Evolutionary conservation across 2,329 filamentous ascomycete species (phyloP).

Genomic region (Sordariomycetes sp.): DNA sequence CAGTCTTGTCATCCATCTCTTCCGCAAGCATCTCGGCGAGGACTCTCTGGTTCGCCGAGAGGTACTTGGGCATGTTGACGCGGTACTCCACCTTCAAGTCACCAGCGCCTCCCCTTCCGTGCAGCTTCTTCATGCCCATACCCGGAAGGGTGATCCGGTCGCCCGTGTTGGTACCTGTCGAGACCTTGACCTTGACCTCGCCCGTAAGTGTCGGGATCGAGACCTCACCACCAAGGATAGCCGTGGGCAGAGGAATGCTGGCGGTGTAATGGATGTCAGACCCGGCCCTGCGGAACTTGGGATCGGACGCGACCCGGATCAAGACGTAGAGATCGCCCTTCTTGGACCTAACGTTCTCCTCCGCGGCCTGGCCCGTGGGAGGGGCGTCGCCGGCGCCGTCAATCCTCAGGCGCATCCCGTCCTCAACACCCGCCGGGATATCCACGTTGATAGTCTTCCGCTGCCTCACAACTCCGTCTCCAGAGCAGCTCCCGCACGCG

Average conservation of each 20-base stretch:
- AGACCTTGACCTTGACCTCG: constrained; percentile 79
- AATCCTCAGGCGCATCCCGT: constrained; percentile 84
- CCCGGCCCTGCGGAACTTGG: constrained; percentile 77
- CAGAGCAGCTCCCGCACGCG: constrained; percentile 68
- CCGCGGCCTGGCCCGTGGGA: constrained; percentile 55
- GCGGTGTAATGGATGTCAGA: constrained; percentile 90
- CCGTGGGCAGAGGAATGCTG: constrained; percentile 81
- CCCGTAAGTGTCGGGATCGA: constrained; percentile 82
- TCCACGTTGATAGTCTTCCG: constrained; percentile 75
- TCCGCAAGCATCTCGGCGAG: constrained; percentile 93
- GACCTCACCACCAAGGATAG: constrained; percentile 81
- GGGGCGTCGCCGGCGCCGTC: constrained; percentile 81
- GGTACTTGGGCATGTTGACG: constrained; percentile 87
- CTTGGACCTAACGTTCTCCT: constrained; percentile 44
- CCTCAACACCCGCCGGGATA: constrained; percentile 90
- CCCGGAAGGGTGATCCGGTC: constrained; percentile 81
- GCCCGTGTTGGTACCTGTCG: constrained; percentile 82
- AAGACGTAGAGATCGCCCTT: constrained; percentile 86
- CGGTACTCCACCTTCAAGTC: constrained; percentile 92
- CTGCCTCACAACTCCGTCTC: constrained; percentile 74
- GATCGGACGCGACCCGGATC: constrained; percentile 77
- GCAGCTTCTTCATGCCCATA: constrained; percentile 87
- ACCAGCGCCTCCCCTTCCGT: constrained; percentile 53
- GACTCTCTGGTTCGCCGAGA: constrained; percentile 81
- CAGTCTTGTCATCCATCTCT: constrained; percentile 86